Percentiles rank a stretch among this genome's conserved stretches.
These are phyloP conservation scores for Aspergillus cavernicola DNA, from an alignment of 495 filamentous ascomycete species.

Conservation along the genomic window DNA sequence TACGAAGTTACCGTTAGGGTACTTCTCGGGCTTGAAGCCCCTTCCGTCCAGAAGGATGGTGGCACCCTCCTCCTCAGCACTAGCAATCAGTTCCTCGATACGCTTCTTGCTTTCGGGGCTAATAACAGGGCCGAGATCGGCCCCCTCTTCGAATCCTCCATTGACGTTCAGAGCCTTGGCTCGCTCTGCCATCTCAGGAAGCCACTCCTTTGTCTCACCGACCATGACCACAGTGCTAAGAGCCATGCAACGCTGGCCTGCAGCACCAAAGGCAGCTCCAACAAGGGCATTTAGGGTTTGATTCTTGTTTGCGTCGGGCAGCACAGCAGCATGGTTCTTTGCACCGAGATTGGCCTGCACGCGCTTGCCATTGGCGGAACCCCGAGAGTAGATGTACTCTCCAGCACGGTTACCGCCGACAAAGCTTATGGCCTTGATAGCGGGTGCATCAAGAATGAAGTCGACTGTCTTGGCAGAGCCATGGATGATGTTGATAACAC, in stretches of 20 bases:
- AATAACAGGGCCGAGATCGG: slow-evolving; percentile 96
- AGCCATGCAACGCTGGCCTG: slow-evolving; percentile 97
- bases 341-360: slow-evolving; percentile 98
- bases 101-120: slow-evolving; percentile 85
- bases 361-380: slow-evolving; percentile 83
- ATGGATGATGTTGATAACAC: slow-evolving; percentile 94
- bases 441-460: slow-evolving; percentile 94
- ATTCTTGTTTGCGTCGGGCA: slow-evolving; percentile 98
- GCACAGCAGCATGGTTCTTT: slow-evolving; percentile 95
- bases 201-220: slow-evolving; percentile 90
- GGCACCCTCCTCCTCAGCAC: slow-evolving; percentile 88
- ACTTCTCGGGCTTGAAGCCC: slow-evolving; percentile 82
- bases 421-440: slow-evolving; percentile 97
- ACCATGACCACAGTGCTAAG: slow-evolving; percentile 92
- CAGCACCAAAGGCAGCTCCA: slow-evolving; percentile 93
- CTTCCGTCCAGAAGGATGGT: slow-evolving; percentile 93
- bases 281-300: slow-evolving; percentile 91
- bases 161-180: slow-evolving; percentile 88
- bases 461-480: slow-evolving; percentile 88
- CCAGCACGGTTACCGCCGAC: slow-evolving; percentile 95
- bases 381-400: slow-evolving; percentile 92
- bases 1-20: slow-evolving; percentile 95
- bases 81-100: slow-evolving; percentile 85
- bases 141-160: slow-evolving; percentile 90
- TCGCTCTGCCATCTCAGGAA: slow-evolving; percentile 84